phyloP scores from a whole-genome alignment of 257 asterid genomes.

The Vinca minor region DNA sequence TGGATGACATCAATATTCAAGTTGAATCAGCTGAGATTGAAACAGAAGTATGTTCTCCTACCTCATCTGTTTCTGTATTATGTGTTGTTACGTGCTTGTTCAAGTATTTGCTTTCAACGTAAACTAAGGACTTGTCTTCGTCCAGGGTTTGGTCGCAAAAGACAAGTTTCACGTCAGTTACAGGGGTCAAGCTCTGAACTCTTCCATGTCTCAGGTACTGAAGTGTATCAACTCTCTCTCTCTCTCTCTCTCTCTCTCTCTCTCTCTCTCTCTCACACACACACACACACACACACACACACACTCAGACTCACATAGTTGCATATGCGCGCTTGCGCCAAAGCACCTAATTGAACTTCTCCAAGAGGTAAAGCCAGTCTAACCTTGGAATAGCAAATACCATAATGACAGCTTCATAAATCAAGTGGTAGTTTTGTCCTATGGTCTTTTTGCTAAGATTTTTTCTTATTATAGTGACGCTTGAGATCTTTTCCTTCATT shows the following conservation, averaged over 20 bases:
- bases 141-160: constrained; percentile 88
- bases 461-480: too few relatives aligned
- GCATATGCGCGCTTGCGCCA: too few relatives aligned
- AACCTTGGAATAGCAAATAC: too few relatives aligned
- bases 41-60: constrained; percentile 54
- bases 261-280: too few relatives aligned
- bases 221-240: neutral
- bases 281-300: too few relatives aligned
- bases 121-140: constrained; percentile 16
- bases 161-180: constrained; percentile 93
- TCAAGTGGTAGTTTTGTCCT: too few relatives aligned
- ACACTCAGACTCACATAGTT: too few relatives aligned
- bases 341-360: too few relatives aligned
- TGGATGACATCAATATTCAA: constrained; percentile 55
- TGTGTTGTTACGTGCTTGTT: neutral
- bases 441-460: too few relatives aligned
- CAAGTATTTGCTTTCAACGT: neutral
- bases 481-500: constrained; percentile 2
- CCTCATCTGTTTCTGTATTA: neutral
- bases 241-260: too few relatives aligned
- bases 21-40: constrained; percentile 98
- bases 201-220: constrained; percentile 89
- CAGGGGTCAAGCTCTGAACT: constrained; percentile 78
- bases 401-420: too few relatives aligned
- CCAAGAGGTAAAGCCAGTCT: too few relatives aligned